Evolutionary conservation across 2,329 filamentous ascomycete species (phyloP).

Genomic region (Fusarium chuoi): DNA sequence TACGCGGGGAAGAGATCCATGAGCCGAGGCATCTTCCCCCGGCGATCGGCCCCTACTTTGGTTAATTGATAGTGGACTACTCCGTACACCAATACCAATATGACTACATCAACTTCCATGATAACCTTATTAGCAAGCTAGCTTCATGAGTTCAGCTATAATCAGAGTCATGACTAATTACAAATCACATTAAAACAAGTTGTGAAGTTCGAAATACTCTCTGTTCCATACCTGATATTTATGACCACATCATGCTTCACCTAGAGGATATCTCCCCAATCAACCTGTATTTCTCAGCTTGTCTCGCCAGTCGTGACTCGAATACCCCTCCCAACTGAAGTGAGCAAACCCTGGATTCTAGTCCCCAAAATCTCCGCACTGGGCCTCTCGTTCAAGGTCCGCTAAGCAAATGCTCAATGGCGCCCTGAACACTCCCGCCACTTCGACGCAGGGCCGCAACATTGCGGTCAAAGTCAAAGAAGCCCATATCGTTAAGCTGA

Average conservation of each 20-base stretch:
- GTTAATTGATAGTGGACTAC: neutral
- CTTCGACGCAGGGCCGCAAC: slow-evolving; percentile 86
- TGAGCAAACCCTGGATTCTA: neutral
- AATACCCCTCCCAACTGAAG: slow-evolving; percentile 14
- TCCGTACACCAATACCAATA: neutral
- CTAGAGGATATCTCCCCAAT: slow-evolving; percentile 5
- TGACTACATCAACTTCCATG: neutral
- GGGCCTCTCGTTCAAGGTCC: slow-evolving; percentile 27
- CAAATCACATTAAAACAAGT: neutral
- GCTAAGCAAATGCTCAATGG: slow-evolving; percentile 77
- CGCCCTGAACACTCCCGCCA: slow-evolving; percentile 94
- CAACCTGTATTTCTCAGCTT: slow-evolving; percentile 36
- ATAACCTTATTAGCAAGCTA: neutral
- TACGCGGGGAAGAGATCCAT: slow-evolving; percentile 38
- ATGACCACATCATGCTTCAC: slow-evolving; percentile 38
- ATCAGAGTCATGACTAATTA: neutral
- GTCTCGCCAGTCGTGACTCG: slow-evolving; percentile 14
- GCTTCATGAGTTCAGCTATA: neutral
- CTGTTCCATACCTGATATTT: slow-evolving; percentile 37
- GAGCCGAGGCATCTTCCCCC: slow-evolving; percentile 44
- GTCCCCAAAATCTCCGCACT: neutral
- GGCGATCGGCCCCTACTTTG: slow-evolving; percentile 14
- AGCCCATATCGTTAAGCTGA: slow-evolving; percentile 98
- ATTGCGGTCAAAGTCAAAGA: slow-evolving; percentile 95
- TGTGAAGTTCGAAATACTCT: slow-evolving; percentile 3